phyloP scores from a whole-genome alignment of 2,329 filamentous ascomycete species.

The Stemphylium vesicarium region DNA sequence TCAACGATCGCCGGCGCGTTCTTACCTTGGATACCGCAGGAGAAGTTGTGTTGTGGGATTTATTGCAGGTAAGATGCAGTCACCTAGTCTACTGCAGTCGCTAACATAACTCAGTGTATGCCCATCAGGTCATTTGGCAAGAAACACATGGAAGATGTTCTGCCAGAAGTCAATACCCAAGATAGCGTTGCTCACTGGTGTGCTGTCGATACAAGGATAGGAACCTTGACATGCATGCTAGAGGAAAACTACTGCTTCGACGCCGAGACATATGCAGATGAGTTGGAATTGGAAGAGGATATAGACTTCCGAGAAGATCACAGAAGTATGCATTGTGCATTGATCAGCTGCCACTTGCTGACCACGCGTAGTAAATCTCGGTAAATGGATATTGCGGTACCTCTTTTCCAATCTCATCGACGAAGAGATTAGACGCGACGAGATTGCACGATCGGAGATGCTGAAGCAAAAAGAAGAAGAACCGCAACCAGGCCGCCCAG shows the following conservation, averaged over 20 bases:
- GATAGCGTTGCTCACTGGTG: constrained; percentile 97
- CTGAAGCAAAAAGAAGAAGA: constrained; percentile 67
- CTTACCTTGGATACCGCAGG: constrained; percentile 93
- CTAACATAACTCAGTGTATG: constrained; percentile 66
- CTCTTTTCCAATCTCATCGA: constrained; percentile 88
- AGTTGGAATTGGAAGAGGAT: constrained; percentile 74
- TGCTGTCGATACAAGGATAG: constrained; percentile 90
- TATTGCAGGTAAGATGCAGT: constrained; percentile 70
- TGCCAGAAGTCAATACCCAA: constrained; percentile 81
- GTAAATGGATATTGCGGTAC: constrained; percentile 94
- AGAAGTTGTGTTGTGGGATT: constrained; percentile 93
- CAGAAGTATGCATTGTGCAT: constrained; percentile 68
- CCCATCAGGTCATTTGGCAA: constrained; percentile 94
- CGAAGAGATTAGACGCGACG: constrained; percentile 85
- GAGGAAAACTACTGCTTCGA: constrained; percentile 98
- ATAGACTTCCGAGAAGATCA: constrained; percentile 90
- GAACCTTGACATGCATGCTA: constrained; percentile 85
- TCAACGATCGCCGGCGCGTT: constrained; percentile 89
- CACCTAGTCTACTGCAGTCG: neutral
- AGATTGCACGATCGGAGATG: constrained; percentile 71
- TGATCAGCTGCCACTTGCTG: neutral
- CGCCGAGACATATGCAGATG: constrained; percentile 95
- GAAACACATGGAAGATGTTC: constrained; percentile 89
- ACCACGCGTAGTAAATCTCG: constrained; percentile 75
- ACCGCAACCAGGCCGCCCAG: constrained; percentile 65